Evolutionary conservation across 1,284 basidiomycete genomes (phyloP), one percentile per base, ranked within the genome.

Genomic region (Coriolopsis trogii): DNA sequence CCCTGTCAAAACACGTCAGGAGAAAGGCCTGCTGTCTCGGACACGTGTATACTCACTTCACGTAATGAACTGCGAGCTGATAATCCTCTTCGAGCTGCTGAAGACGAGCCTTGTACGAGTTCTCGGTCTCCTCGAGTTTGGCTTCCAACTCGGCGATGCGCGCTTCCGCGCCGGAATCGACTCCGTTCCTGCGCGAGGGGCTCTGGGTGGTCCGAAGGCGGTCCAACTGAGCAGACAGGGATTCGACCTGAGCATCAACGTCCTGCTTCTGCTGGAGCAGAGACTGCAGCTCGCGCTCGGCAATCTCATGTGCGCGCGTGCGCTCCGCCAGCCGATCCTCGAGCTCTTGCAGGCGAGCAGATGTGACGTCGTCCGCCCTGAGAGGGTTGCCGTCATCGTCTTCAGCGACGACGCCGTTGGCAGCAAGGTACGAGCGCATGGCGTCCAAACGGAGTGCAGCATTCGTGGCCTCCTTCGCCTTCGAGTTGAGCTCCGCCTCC

Each of bases 41-140:
- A n/a, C n/a, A n/a, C n/a, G n/a, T 20, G 13, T 18, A 49, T 23
- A 78, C 89, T 78, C 70, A 93, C 90, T 93, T 93, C 59, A 93
- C 91, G 70, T 92, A 92, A 63, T 92, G 89, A 55, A 95, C 92
- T 20, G 93, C 93, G 39, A 93, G 81, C 67, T 96, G 91, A 71
- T 98, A 98, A 69, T 98, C 95, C 60, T 93, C 88, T 71, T 98
- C 95, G 70, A 98, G 85, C 66, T 94, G 91, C 64, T 84, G 80
- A 70, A 91, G 79, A 41, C 85, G 81, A 33, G 83, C 77, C 70
- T 87, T 89, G 72, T 92, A 91, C 53, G 74, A 77, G 56, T 79
- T 80, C 67, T 95, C 91, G 28, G 86, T 87, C 67, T 93, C 91
- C 44, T 85, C 85, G 46, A 93, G 77, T 67, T 84, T 89, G 45